Percentiles rank a stretch among this genome's conserved stretches.
Conservation (phyloP, 2,329 filamentous ascomycete genomes). For the Arthrobotrys conoides region DNA sequence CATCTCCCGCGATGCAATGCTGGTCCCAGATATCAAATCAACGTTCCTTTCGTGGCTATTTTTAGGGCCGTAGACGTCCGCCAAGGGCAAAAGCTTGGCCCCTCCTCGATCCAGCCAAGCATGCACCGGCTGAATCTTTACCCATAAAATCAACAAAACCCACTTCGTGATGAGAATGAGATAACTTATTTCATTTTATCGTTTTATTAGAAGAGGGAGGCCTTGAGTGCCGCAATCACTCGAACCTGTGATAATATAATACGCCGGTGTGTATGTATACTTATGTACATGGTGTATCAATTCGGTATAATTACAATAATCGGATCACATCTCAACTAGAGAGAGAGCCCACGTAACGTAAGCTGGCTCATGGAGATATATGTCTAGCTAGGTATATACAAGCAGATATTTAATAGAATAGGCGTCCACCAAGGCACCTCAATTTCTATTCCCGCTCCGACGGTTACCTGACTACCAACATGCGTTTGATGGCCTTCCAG, state of each 20-base stretch:
- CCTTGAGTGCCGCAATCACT: constrained; percentile 7
- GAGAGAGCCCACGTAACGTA: constrained; percentile 24
- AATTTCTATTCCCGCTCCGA: neutral
- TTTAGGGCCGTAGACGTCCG: constrained; percentile 58
- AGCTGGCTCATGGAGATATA: constrained; percentile 23
- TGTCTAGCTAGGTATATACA: constrained; percentile 26
- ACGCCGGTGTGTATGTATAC: neutral
- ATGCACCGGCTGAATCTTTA: constrained; percentile 41
- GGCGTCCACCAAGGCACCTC: constrained; percentile 21
- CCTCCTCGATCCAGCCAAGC: constrained; percentile 37
- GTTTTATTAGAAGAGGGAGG: constrained; percentile 16
- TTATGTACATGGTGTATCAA: constrained; percentile 34
- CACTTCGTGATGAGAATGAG: neutral
- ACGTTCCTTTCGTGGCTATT: constrained; percentile 49
- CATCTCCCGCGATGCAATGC: constrained; percentile 34
- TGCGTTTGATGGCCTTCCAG: constrained; percentile 82
- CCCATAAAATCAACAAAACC: constrained; percentile 10
- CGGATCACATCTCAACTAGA: constrained; percentile 21
- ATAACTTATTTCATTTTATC: neutral
- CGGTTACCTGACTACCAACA: constrained; percentile 73
- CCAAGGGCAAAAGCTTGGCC: constrained; percentile 36
- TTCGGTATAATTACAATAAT: constrained; percentile 36
- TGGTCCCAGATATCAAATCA: constrained; percentile 53
- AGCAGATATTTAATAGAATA: constrained; percentile 19
- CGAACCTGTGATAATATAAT: neutral